These are phyloP conservation scores for Talaromyces liani DNA, from an alignment of 495 filamentous ascomycete species.

Conservation along the genomic window DNA sequence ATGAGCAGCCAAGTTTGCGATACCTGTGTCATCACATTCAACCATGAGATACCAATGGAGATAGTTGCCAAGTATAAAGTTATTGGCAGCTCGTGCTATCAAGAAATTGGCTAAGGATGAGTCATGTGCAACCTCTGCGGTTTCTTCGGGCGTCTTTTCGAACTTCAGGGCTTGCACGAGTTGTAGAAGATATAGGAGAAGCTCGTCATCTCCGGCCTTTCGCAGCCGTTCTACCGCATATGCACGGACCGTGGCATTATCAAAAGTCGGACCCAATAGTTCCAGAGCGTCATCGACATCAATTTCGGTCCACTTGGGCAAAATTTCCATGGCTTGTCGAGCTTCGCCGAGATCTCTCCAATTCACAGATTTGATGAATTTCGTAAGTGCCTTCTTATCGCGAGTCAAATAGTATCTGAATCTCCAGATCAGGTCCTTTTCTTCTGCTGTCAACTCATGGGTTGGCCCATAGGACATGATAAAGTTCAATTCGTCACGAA, in stretches of 20 bases:
- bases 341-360: slow-evolving; percentile 86
- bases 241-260: slow-evolving; percentile 77
- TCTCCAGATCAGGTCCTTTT: slow-evolving; percentile 95
- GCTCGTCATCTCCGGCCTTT: slow-evolving; percentile 89
- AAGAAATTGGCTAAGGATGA: slow-evolving; percentile 88
- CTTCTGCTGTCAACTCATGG: slow-evolving; percentile 74
- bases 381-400: slow-evolving; percentile 90
- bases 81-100: slow-evolving; percentile 74
- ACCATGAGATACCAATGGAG: slow-evolving; percentile 99
- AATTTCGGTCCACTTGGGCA: slow-evolving; percentile 93
- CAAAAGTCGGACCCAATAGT: slow-evolving; percentile 84
- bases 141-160: slow-evolving; percentile 59
- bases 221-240: slow-evolving; percentile 90
- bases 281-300: slow-evolving; percentile 96
- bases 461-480: slow-evolving; percentile 93
- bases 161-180: slow-evolving; percentile 96
- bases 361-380: slow-evolving; percentile 94
- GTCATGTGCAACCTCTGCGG: slow-evolving; percentile 58
- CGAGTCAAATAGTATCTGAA: slow-evolving; percentile 89
- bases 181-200: slow-evolving; percentile 88
- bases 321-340: slow-evolving; percentile 79
- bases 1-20: slow-evolving; percentile 60
- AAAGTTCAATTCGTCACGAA: slow-evolving; percentile 82
- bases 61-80: slow-evolving; percentile 86
- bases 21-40: slow-evolving; percentile 79